Evolutionary conservation across 176 grass and related monocot genomes (phyloP), one percentile per base, ranked within the genome.

Genomic region (Lolium multiflorum): DNA sequence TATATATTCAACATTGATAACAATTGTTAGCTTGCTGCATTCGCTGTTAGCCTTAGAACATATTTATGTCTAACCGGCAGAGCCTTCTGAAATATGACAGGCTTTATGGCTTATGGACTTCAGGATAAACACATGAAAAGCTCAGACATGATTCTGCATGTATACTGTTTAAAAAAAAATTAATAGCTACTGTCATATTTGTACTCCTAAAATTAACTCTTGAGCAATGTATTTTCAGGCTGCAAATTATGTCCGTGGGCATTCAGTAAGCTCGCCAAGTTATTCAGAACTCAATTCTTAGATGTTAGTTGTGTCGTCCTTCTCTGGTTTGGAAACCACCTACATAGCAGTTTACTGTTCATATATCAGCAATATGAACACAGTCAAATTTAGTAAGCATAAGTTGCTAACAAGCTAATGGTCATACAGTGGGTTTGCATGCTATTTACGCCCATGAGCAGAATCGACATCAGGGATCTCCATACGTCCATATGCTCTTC

Each of bases 221-320:
- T 87, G 74, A 83, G 6, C 43, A 67, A 71, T 52, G 20, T 90
- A 51, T 90, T 89, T 57, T 81, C 88, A 99, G 97, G 94, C 94
- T 66, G 88, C 92, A 83, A 97, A 99, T 78, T 91, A 93, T 59
- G 87, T 99, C 15, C 92, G 97, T 76, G 97, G 97, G 11, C 80
- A 94, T 88, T 97, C 94, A 57, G 82, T 99, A 50, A 99, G 94
- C 79, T 90, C 94, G 31, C 62, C 84, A 89, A 60, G 86, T 76
- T 70, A 99, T 99, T 83, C 94, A 91, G 51, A 91, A 79, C 85
- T 99, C 85, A 83, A 99, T 99, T 93, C 89, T 99, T 52, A 92
- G 97, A 91, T 99, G 97, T 6, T 91, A 93, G 85, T 88, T 87
- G 41, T 43, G 41, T 88, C 92, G 92, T 78, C 92, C 97, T 81